Conservation (phyloP, 768 basidiomycete genomes). For the Mycena pura region DNA sequence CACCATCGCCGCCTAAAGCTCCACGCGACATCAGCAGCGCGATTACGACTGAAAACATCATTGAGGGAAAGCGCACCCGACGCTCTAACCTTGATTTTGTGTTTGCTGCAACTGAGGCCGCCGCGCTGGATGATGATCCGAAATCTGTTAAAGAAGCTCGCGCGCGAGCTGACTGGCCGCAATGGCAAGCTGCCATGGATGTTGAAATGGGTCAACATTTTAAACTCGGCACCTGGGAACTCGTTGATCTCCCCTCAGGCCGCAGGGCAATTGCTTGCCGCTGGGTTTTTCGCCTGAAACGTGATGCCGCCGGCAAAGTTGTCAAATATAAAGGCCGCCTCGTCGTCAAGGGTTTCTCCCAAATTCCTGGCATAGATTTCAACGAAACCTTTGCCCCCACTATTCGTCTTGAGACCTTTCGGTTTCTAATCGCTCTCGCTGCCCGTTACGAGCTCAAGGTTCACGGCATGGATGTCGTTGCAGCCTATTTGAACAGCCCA, state of each 20-base stretch:
- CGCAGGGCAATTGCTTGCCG: not conserved
- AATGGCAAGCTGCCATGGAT: constrained; percentile 15
- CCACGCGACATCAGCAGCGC: constrained; percentile 8
- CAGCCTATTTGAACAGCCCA: not conserved
- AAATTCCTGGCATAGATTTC: constrained; percentile 9
- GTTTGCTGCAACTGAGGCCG: not conserved
- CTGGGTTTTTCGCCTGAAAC: constrained; percentile 10
- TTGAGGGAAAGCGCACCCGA: constrained; percentile 1
- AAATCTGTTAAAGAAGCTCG: constrained; percentile 2
- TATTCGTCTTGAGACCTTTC: constrained; percentile 37
- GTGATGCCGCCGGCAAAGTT: constrained; percentile 1
- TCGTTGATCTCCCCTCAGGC: too few species aligned
- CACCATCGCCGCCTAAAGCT: not conserved
- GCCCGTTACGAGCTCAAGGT: constrained; percentile 42
- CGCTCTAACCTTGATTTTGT: not conserved
- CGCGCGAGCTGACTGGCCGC: not conserved
- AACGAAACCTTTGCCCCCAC: constrained; percentile 38
- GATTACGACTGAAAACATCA: constrained; percentile 8
- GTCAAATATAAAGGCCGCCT: constrained; percentile 14
- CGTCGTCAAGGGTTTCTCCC: too few species aligned
- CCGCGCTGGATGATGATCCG: constrained; percentile 9
- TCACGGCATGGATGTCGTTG: constrained; percentile 45
- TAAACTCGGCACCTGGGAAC: constrained; percentile 7
- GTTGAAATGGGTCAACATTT: constrained; percentile 7
- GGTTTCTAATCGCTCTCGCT: constrained; percentile 41